Percentiles rank a stretch among this genome's conserved stretches.
Evolutionary conservation across 345 rosid genomes (phyloP).

Genomic region (Orychophragmus violaceus): DNA sequence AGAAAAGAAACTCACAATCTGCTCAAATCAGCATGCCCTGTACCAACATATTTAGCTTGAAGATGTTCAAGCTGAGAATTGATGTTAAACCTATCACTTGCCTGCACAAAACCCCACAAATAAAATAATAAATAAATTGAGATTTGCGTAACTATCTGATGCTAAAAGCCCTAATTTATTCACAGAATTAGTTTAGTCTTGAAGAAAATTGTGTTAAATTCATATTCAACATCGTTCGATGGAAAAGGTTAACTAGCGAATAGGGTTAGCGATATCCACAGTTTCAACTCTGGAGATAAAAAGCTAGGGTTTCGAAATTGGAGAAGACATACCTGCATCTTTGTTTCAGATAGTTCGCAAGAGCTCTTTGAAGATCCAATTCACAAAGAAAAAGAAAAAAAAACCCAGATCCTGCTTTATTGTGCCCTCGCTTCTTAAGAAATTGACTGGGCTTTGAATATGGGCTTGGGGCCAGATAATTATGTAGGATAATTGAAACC

Average conservation of each 20-base stretch:
- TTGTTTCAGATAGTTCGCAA: background rate
- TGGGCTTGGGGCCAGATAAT: too few relatives aligned
- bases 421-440: background rate
- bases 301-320: background rate
- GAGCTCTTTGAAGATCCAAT: background rate
- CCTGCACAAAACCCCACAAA: constrained; percentile 41
- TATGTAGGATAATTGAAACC: too few relatives aligned
- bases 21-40: constrained; percentile 89
- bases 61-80: constrained; percentile 99
- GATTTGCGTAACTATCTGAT: background rate
- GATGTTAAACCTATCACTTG: constrained; percentile 97
- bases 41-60: constrained; percentile 95
- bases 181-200: background rate
- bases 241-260: background rate
- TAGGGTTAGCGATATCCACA: background rate
- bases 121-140: background rate
- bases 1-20: constrained; percentile 56
- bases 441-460: background rate
- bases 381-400: too few relatives aligned
- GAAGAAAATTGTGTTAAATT: background rate
- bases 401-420: too few relatives aligned
- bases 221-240: background rate
- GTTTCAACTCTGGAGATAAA: background rate
- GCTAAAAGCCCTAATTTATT: background rate
- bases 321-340: background rate